phyloP scores from a whole-genome alignment of 305 asterid genomes.

The Rubia occidens region DNA sequence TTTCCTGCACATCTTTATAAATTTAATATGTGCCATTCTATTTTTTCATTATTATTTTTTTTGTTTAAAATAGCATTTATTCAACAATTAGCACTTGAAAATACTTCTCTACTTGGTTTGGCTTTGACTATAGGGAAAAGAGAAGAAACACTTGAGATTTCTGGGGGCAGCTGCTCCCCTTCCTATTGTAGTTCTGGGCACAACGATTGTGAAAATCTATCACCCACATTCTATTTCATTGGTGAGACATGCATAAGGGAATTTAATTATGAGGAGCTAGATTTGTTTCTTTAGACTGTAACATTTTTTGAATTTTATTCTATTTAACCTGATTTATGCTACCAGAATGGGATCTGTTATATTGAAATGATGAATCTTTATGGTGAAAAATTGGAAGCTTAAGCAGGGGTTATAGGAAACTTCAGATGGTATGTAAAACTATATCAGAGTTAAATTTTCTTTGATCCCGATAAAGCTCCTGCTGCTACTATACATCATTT shows the following conservation, averaged over 20 bases:
- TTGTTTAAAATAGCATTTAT: not conserved
- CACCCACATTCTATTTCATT: slow-evolving; percentile 76
- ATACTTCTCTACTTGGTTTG: slow-evolving; percentile 16
- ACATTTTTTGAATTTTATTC: slow-evolving; percentile 9
- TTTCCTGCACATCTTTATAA: not conserved
- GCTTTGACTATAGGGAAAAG: slow-evolving; percentile 54
- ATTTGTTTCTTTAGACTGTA: slow-evolving; percentile 11
- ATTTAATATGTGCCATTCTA: not conserved
- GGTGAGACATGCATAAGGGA: slow-evolving; percentile 50
- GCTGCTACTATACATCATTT: too few relatives aligned
- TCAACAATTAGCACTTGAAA: not conserved
- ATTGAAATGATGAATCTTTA: slow-evolving; percentile 93
- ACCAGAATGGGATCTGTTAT: slow-evolving; percentile 68
- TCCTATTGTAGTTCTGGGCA: slow-evolving; percentile 83
- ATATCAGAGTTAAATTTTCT: too few relatives aligned
- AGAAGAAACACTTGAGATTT: slow-evolving; percentile 57
- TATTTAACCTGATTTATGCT: slow-evolving; percentile 17
- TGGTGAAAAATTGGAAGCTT: slow-evolving; percentile 74
- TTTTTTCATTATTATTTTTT: not conserved
- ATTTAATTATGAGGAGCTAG: slow-evolving; percentile 12
- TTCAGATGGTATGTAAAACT: slow-evolving; percentile 11
- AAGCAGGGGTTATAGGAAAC: slow-evolving; percentile 64
- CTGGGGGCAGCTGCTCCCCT: slow-evolving; percentile 93
- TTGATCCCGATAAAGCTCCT: too few relatives aligned
- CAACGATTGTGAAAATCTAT: slow-evolving; percentile 58